Evolutionary conservation across 495 filamentous ascomycete species (phyloP), one percentile per base, ranked within the genome.

Genomic region (Cercophora sp.): DNA sequence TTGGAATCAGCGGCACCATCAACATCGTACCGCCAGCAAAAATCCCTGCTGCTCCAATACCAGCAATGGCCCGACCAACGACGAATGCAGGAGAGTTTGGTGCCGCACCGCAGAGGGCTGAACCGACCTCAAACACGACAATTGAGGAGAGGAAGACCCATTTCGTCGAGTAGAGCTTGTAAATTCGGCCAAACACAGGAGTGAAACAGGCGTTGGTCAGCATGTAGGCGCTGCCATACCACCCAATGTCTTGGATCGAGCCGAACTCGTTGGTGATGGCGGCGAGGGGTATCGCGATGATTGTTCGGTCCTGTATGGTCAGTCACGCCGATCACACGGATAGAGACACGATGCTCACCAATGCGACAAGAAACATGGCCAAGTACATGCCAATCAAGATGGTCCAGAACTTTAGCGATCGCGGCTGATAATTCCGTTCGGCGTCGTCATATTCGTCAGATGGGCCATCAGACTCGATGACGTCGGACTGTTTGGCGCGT

Each of bases 201-300:
- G 77, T 72, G 32, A 60, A 56, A 42, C 47, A 64, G 27, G 70
- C 73, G 59, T 61, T 67, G 35, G 72, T 59, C 70, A 83, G 58
- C 35, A 79, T 60, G 52, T 82, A 82, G 8, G 72, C 70, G 40
- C 65, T 70, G 5, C 73, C 78, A 54, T 84, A 83, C 81, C 79
- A 83, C 43, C 76, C 72, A 19, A 80, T 70, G 60, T 81, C 77
- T 2, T 54, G 53, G 16, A 77, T 55, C 1, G 71, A 72, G 41
- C 71, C 45, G 52, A 79, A 77, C 8, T 74, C 69, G 43, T 72
- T 63, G 0, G 77, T 77, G 41, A 81, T 82, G 26, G 67, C 60
- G 5, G 76, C 77, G 26, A 79, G 77, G 15, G 78, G 76, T 1
- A 71, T 74, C 2, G 68, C 66, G 49, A 74, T 71, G 57, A 74